Percentiles rank a stretch among this genome's conserved stretches.
Conservation (phyloP, 2,329 filamentous ascomycete genomes). For the Phaeomoniella chlamydospora region DNA sequence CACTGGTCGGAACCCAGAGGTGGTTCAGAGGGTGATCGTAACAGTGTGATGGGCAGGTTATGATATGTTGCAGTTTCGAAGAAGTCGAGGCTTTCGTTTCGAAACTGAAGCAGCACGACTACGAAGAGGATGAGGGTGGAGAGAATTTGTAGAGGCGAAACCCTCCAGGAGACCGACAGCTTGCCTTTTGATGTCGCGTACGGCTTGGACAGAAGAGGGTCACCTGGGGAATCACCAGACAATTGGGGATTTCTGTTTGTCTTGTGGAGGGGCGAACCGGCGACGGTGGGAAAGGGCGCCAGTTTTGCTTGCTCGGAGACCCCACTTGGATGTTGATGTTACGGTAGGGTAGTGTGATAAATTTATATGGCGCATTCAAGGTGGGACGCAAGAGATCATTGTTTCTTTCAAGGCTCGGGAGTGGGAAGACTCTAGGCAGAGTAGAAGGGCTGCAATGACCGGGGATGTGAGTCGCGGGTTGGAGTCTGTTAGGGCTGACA, state of each 20-base stretch:
- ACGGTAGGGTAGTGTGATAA: neutral
- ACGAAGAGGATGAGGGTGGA: conserved; percentile 4
- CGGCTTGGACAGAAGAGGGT: neutral
- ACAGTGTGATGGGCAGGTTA: neutral
- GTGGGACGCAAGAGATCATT: neutral
- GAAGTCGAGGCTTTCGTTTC: neutral
- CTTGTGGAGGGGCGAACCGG: neutral
- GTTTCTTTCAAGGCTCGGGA: too few species aligned
- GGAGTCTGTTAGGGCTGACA: too few species aligned
- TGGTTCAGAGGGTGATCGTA: neutral
- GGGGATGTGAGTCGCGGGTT: too few species aligned
- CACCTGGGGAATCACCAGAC: neutral
- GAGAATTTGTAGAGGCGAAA: conserved; percentile 7
- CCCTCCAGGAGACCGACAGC: conserved; percentile 5
- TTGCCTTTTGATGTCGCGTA: neutral
- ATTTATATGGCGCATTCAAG: neutral
- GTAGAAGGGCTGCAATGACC: too few species aligned
- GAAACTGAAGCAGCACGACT: conserved; percentile 2
- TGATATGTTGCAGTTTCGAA: neutral
- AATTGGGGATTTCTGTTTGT: neutral
- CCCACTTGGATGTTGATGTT: too few species aligned
- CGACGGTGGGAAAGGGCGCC: neutral
- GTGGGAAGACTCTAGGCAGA: too few species aligned
- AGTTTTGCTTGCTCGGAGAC: neutral
- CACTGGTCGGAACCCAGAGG: neutral